These are phyloP conservation scores for Apiospora hydei DNA, from an alignment of 2,329 filamentous ascomycete species.

Conservation along the genomic window DNA sequence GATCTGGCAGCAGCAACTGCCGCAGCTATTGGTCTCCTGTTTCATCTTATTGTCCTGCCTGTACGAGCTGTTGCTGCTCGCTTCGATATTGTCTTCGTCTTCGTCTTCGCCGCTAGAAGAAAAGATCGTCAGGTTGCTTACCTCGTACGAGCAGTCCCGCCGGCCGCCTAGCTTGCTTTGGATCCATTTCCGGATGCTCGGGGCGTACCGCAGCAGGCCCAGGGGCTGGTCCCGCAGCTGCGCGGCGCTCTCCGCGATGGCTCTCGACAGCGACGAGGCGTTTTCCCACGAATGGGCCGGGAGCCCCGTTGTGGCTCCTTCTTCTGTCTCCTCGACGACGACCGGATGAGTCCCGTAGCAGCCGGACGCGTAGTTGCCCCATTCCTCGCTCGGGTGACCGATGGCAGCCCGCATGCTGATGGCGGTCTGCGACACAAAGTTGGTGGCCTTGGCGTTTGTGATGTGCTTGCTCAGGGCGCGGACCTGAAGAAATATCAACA, in stretches of 20 bases:
- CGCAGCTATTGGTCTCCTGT: not conserved
- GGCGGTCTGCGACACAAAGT: slow-evolving; percentile 48
- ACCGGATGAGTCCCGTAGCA: slow-evolving; percentile 38
- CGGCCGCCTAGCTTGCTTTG: slow-evolving; percentile 45
- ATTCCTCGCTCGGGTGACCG: slow-evolving; percentile 41
- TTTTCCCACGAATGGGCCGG: slow-evolving; percentile 43
- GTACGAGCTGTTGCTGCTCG: not conserved
- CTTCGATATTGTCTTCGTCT: slow-evolving; percentile 21
- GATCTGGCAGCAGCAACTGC: slow-evolving; percentile 31
- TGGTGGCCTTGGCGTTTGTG: slow-evolving; percentile 32
- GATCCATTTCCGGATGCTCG: slow-evolving; percentile 49
- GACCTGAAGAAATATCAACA: slow-evolving; percentile 22
- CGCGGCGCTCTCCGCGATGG: slow-evolving; percentile 41
- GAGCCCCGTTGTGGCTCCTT: not conserved
- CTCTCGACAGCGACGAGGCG: slow-evolving; percentile 41
- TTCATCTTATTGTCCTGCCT: too few species aligned
- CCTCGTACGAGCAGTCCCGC: slow-evolving; percentile 51
- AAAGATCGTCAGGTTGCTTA: slow-evolving; percentile 54
- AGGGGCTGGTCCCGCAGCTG: slow-evolving; percentile 42
- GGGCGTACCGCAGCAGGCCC: slow-evolving; percentile 50
- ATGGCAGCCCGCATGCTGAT: slow-evolving; percentile 49
- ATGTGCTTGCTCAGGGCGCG: slow-evolving; percentile 45
- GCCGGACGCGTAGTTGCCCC: slow-evolving; percentile 46
- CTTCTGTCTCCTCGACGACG: not conserved
- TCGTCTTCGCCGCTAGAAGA: slow-evolving; percentile 30